phyloP scores from a whole-genome alignment of 2,329 filamentous ascomycete genomes.

The Cadophora gregata region DNA sequence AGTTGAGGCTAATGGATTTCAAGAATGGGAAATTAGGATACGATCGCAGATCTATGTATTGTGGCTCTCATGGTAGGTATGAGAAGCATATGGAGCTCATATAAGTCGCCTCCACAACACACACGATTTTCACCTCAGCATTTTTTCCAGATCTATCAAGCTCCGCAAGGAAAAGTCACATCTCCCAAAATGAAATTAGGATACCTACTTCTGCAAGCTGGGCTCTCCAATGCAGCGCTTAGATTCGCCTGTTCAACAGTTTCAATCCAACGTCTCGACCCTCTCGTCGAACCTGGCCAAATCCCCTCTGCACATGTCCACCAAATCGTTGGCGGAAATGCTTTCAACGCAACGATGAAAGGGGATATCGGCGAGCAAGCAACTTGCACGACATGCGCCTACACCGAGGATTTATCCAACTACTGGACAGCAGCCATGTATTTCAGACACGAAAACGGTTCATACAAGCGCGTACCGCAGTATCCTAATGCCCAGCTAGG shows the following conservation, averaged over 20 bases:
- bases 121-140: neutral
- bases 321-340: slow-evolving; percentile 29
- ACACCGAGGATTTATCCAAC: slow-evolving; percentile 58
- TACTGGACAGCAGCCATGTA: slow-evolving; percentile 55
- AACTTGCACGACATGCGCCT: slow-evolving; percentile 67
- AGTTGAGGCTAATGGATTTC: neutral
- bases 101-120: neutral
- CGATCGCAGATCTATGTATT: neutral
- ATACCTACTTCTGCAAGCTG: slow-evolving; percentile 14
- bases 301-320: slow-evolving; percentile 27
- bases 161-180: neutral
- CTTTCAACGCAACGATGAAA: slow-evolving; percentile 14
- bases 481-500: slow-evolving; percentile 41
- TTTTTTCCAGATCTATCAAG: neutral
- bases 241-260: slow-evolving; percentile 29
- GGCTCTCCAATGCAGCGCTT: slow-evolving; percentile 25
- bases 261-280: slow-evolving; percentile 28
- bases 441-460: slow-evolving; percentile 57
- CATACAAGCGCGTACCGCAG: slow-evolving; percentile 50
- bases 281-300: slow-evolving; percentile 25
- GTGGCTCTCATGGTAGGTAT: too few relatives aligned
- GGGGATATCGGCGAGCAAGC: slow-evolving; percentile 21
- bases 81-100: neutral
- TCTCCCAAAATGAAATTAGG: slow-evolving; percentile 23
- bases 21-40: neutral